A percentile compares a stretch with the other conserved stretches of the same genome.
Evolutionary conservation across 495 filamentous ascomycete genomes (phyloP).

Genomic region (Penicillium egyptiacum): DNA sequence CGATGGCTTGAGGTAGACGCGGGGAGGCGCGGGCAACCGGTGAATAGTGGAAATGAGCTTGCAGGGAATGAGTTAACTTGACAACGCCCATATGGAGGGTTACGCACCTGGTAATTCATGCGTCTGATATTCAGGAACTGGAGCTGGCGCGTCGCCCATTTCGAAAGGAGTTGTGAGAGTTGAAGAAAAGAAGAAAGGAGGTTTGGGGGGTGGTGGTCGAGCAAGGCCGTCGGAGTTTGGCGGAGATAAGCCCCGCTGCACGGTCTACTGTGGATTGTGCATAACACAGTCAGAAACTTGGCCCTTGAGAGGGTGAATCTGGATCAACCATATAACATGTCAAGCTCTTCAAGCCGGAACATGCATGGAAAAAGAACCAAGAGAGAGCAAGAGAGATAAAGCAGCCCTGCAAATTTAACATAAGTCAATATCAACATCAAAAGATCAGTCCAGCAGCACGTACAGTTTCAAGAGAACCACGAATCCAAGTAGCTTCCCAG

Average conservation of each 20-base stretch:
- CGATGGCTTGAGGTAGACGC: constrained; percentile 67
- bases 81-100: background rate
- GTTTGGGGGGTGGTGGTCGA: background rate
- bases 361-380: too few species aligned
- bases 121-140: background rate
- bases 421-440: too few species aligned
- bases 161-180: background rate
- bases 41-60: constrained; percentile 24
- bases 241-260: constrained; percentile 17
- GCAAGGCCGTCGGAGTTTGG: constrained; percentile 15
- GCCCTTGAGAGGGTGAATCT: too few species aligned
- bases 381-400: too few species aligned
- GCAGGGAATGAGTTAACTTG: constrained; percentile 2
- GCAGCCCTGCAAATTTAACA: too few species aligned
- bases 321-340: too few species aligned
- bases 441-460: too few species aligned
- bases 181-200: background rate
- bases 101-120: constrained; percentile 14
- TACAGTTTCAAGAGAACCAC: too few species aligned
- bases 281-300: background rate
- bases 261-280: background rate
- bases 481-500: too few species aligned
- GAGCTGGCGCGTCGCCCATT: constrained; percentile 3
- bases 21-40: constrained; percentile 4
- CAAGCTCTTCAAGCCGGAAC: too few species aligned